Percentiles rank a stretch among this genome's conserved stretches.
Conservation (phyloP, 768 basidiomycete genomes). For the Hygrophoropsis aurantiaca region DNA sequence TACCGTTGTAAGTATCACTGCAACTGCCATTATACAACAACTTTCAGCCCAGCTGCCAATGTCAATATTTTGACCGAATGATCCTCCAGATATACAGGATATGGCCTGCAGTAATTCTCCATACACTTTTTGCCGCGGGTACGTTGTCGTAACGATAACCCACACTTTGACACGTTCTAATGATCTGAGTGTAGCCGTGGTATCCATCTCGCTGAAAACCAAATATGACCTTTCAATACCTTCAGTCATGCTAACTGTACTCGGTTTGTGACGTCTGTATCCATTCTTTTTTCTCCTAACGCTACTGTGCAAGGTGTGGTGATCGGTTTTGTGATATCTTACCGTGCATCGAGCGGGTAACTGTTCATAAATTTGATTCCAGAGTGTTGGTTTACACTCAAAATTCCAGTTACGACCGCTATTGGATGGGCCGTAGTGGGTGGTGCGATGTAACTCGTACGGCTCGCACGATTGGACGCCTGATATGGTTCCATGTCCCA, state of each 20-base stretch:
- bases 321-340: constrained; percentile 55
- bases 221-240: constrained; percentile 46
- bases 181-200: constrained; percentile 39
- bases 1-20: constrained; percentile 35
- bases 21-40: constrained; percentile 16
- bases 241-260: constrained; percentile 58
- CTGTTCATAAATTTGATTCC: constrained; percentile 13
- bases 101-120: constrained; percentile 66
- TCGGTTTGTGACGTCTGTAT: constrained; percentile 38
- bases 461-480: constrained; percentile 45
- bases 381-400: not conserved
- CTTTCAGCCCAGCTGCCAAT: not conserved
- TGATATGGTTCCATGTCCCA: constrained; percentile 66
- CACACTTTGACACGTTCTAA: too few species aligned
- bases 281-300: not conserved
- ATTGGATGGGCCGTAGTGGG: constrained; percentile 53
- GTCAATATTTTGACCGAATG: not conserved
- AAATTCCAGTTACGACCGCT: constrained; percentile 53
- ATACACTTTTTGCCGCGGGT: constrained; percentile 58
- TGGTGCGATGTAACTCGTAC: constrained; percentile 61
- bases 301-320: constrained; percentile 48
- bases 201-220: constrained; percentile 40
- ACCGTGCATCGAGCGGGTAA: constrained; percentile 60
- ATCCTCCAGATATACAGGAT: constrained; percentile 50
- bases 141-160: too few species aligned